Evolutionary conservation across 441 rosid genomes (phyloP), one percentile per base, ranked within the genome.

Genomic region (Omphalea diandra): DNA sequence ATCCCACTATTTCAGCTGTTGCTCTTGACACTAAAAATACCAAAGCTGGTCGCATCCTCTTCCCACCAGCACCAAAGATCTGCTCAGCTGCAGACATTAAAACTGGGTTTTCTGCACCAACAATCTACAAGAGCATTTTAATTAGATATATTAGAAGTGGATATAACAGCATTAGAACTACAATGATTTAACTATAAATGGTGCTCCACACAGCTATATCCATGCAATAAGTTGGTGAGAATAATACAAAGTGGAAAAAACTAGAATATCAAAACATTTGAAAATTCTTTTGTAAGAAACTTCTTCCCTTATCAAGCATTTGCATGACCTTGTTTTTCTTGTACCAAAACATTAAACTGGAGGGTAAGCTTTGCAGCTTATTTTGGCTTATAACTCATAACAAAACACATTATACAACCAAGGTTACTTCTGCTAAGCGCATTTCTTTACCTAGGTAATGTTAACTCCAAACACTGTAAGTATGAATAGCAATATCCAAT

Each of bases 21-120:
- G 98, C 97, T 79, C 97, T 82, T 67, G 98, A 92, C 65, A 89
- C 97, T 41, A 94, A 85, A 80, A 94, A 94, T 26, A 91, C 98
- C 77, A 94, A 80, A 67, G 97, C 97, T 2, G 97, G 98, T 69
- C 97, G 86, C 97, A 91, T 89, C 79, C 98, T 86, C 82, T 94
- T 94, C 38, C 98, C 98, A 77, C 98, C 97, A 71, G 98, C 98
- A 73, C 98, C 74, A 76, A 94, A 91, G 20, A 91, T 91, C 81
- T 94, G 97, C 83, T 94, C 94, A 54, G 98, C 98, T 9, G 97
- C 97, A 49, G 97, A 91, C 88, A 85, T 87, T 64, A 94, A 80
- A 68, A 94, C 95, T 38, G 98, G 95, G 65, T 94, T 91, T 75
- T 94, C 97, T 75, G 97, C 96, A 66, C 94, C 97, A 77, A 91